Evolutionary conservation across 768 basidiomycete genomes (phyloP).

Genomic region (Podaxis sp.): DNA sequence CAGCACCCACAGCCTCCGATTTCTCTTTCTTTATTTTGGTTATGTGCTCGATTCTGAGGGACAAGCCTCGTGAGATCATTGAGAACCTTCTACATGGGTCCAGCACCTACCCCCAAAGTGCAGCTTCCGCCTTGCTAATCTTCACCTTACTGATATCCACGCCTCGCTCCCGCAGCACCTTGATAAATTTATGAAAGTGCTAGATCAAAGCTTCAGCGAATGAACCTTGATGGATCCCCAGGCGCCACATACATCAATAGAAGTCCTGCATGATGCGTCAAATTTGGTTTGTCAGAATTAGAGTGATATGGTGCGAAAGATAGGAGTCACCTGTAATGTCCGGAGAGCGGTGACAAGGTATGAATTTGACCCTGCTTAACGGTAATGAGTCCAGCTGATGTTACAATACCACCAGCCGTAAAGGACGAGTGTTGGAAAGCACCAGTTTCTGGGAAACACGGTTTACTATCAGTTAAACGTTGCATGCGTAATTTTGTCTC

Average conservation of each 20-base stretch:
- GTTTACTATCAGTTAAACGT: not conserved
- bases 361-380: slow-evolving; percentile 61
- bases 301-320: not conserved
- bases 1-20: slow-evolving; percentile 23
- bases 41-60: slow-evolving; percentile 44
- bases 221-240: not conserved
- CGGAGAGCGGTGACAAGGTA: slow-evolving; percentile 61
- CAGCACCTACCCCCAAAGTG: slow-evolving; percentile 48
- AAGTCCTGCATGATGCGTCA: slow-evolving; percentile 35
- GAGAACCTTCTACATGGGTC: not conserved
- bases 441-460: slow-evolving; percentile 39
- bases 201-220: slow-evolving; percentile 20
- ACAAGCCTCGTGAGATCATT: not conserved
- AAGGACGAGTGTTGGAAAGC: slow-evolving; percentile 69
- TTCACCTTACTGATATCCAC: slow-evolving; percentile 60
- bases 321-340: slow-evolving; percentile 52
- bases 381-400: slow-evolving; percentile 63
- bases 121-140: slow-evolving; percentile 58
- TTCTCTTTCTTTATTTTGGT: slow-evolving; percentile 42
- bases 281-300: not conserved
- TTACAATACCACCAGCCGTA: slow-evolving; percentile 54
- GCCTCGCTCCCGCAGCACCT: slow-evolving; percentile 47
- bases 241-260: slow-evolving; percentile 40
- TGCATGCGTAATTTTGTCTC: not conserved
- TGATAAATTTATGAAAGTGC: slow-evolving; percentile 61